Evolutionary conservation across 768 basidiomycete species (phyloP), one percentile per base, ranked within the genome.

Genomic region (Mycena albidolilacea): DNA sequence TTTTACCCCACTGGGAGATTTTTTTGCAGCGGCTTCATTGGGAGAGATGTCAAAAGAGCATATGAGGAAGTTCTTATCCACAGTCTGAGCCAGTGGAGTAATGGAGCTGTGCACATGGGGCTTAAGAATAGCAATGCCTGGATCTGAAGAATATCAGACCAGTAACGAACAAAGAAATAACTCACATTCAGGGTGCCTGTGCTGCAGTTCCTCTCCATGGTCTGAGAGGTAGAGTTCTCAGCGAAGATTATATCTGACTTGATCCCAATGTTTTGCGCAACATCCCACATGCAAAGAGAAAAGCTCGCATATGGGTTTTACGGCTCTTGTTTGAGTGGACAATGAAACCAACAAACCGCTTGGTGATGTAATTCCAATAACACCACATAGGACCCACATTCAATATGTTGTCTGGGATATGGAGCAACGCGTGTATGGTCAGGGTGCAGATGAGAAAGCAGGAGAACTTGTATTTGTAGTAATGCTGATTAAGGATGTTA

Each of bases 321-420:
- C 67, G 67, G 38, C 67, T 68, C 59, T 68, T 68, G 37, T 46
- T 61, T 19, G 46, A 60, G 15, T 46, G 67, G 12, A 61, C 59
- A 15, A 68, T 48, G 12, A 17, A 68, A 12, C 67, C 67, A 7
- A 60, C 58, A 12, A 38, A 68, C 46, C 67, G 67, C 59, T 68
- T 58, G 3, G 58, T 60, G 7, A 68, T 58, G 52, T 60, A 68
- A n/a, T 60, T 61, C 67, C 67, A 68, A 17, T 60, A 68, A 30
- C 67, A 68, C 67, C 67, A 68, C 67, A 68, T 68, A 11, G 67
- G 67, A 7, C 67, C 67, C 1, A 46, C 58, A 19, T 61, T 68
- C 3, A 60, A 48, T n/a, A 68, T 68, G 46, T 68, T 46, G 21
- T 68, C 67, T 0, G 67, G 59, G 12, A 68, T 68, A 46, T 68